Percentiles rank a stretch among this genome's conserved stretches.
phyloP scores from a whole-genome alignment of 2,329 filamentous ascomycete genomes.

The Trichoderma harzianum region DNA sequence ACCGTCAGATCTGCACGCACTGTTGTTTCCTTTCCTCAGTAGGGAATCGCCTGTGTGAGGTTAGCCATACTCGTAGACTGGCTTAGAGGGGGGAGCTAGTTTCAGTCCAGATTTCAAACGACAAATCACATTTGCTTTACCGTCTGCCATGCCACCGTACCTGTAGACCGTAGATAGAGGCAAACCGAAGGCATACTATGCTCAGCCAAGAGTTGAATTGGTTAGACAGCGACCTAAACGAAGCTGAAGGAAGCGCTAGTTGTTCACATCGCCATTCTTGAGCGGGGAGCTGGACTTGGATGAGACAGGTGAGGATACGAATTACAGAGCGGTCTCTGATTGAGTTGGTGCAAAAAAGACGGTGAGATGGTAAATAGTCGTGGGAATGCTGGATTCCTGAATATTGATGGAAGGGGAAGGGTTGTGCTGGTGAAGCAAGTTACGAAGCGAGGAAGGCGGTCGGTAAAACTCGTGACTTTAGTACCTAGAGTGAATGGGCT shows the following conservation, averaged over 20 bases:
- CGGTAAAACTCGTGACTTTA: not conserved
- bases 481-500: not conserved
- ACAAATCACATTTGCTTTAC: not conserved
- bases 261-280: not conserved
- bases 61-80: not conserved
- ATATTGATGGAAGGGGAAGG: not conserved
- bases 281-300: not conserved
- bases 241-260: not conserved
- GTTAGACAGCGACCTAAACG: not conserved
- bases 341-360: not conserved
- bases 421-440: not conserved
- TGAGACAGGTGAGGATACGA: not conserved
- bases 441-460: not conserved
- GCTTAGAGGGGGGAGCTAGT: not conserved
- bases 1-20: not conserved
- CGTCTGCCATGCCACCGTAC: not conserved
- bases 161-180: not conserved
- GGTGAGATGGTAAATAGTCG: not conserved
- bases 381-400: not conserved
- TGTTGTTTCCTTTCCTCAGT: not conserved
- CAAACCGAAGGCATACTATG: not conserved
- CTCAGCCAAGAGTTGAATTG: not conserved
- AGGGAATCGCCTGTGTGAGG: not conserved
- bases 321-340: not conserved
- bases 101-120: not conserved